Conservation (phyloP, 2,329 filamentous ascomycete species). For the Aspergillus tubingensis region DNA sequence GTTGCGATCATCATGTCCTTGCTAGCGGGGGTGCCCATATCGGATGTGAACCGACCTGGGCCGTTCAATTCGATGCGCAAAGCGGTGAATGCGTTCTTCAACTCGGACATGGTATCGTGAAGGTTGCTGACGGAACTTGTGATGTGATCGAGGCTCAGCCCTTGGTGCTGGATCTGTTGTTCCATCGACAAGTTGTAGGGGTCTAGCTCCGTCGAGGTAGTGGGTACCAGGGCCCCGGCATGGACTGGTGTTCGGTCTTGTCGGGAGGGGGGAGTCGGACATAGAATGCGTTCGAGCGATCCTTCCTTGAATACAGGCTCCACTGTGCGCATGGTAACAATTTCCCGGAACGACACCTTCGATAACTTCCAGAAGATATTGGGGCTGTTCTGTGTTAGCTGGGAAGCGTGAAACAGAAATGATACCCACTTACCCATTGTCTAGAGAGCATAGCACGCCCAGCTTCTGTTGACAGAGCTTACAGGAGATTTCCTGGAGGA, state of each 20-base stretch:
- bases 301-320: constrained; percentile 38
- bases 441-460: constrained; percentile 37
- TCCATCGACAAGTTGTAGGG: constrained; percentile 28
- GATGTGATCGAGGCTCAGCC: constrained; percentile 40
- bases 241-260: constrained; percentile 21
- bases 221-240: constrained; percentile 29
- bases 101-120: constrained; percentile 43
- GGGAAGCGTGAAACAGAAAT: not conserved
- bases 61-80: constrained; percentile 41
- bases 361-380: constrained; percentile 45
- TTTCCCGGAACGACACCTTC: constrained; percentile 42
- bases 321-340: constrained; percentile 43
- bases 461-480: constrained; percentile 43
- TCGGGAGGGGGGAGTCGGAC: constrained; percentile 23
- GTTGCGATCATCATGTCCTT: constrained; percentile 41
- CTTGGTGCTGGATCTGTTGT: constrained; percentile 41
- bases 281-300: constrained; percentile 34
- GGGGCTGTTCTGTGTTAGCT: constrained; percentile 26
- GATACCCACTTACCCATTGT: constrained; percentile 37
- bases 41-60: constrained; percentile 26
- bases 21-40: constrained; percentile 21
- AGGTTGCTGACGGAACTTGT: constrained; percentile 41
- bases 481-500: constrained; percentile 40
- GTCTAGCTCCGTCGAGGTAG: constrained; percentile 19
- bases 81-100: constrained; percentile 42